These are phyloP conservation scores for Pichia heedii DNA, from an alignment of 805 yeast species.

Conservation along the genomic window DNA sequence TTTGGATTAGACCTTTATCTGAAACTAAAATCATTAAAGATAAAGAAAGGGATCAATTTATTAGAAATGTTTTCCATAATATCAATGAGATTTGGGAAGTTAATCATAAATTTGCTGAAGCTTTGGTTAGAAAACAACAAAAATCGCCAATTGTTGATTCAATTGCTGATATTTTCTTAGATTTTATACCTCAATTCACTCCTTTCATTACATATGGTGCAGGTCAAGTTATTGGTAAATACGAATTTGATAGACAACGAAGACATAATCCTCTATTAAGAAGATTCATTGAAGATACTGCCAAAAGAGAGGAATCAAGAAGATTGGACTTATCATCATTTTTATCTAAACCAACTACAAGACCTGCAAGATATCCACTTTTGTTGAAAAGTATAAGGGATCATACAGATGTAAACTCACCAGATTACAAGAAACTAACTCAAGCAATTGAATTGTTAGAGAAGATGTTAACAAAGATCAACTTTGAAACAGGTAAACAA, in stretches of 20 bases:
- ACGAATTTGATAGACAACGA: constrained; percentile 90
- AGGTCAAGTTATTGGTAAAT: constrained; percentile 88
- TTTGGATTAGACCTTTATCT: constrained; percentile 85
- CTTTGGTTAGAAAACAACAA: constrained; percentile 79
- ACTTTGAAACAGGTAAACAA: constrained; percentile 86
- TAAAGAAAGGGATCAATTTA: constrained; percentile 81
- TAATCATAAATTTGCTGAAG: constrained; percentile 80
- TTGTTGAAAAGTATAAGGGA: constrained; percentile 76
- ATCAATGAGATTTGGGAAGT: constrained; percentile 79
- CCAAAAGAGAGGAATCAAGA: constrained; percentile 73
- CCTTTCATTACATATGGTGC: constrained; percentile 93
- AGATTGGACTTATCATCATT: constrained; percentile 90
- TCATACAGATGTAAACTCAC: constrained; percentile 64
- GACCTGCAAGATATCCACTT: constrained; percentile 91
- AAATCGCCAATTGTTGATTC: constrained; percentile 75
- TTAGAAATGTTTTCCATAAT: constrained; percentile 85
- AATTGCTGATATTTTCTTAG: constrained; percentile 81
- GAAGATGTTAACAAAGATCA: constrained; percentile 66
- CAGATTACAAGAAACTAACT: constrained; percentile 60
- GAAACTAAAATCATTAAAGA: constrained; percentile 84
- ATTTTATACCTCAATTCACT: constrained; percentile 77
- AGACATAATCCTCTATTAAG: constrained; percentile 85
- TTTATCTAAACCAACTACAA: constrained; percentile 87
- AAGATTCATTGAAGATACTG: constrained; percentile 87
- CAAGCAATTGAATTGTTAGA: constrained; percentile 70